Conservation (phyloP, 2,329 filamentous ascomycete species). For the Albifimbria verrucaria region DNA sequence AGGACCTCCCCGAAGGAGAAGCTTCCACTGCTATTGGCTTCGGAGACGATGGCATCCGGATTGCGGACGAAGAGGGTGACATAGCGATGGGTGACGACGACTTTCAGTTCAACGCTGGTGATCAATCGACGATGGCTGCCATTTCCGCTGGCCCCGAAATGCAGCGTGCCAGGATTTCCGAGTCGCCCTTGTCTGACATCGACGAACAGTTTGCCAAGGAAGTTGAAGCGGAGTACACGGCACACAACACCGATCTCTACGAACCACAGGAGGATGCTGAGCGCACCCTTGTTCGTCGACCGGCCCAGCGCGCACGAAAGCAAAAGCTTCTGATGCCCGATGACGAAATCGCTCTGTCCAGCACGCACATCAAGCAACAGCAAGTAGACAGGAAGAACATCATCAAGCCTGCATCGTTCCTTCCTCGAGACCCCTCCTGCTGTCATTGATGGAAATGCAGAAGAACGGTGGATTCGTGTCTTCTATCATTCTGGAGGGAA, state of each 20-base stretch:
- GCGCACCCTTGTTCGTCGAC: conserved; percentile 58
- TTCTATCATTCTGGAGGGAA: conserved; percentile 77
- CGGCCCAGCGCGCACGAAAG: conserved; percentile 70
- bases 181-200: conserved; percentile 68
- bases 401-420: conserved; percentile 74
- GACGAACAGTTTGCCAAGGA: conserved; percentile 60
- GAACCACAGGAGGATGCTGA: conserved; percentile 58
- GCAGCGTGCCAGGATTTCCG: conserved; percentile 60
- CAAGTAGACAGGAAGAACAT: conserved; percentile 85
- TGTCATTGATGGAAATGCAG: conserved; percentile 89
- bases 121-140: conserved; percentile 55
- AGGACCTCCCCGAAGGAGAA: conserved; percentile 55
- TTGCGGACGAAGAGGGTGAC: conserved; percentile 63
- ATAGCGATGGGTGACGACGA: conserved; percentile 60
- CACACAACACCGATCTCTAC: conserved; percentile 56
- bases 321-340: conserved; percentile 83
- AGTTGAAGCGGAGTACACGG: conserved; percentile 55
- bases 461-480: conserved; percentile 87
- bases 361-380: conserved; percentile 76
- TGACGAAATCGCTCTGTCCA: conserved; percentile 72
- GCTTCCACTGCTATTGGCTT: conserved; percentile 52
- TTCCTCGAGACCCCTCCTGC: conserved; percentile 84
- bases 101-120: conserved; percentile 60
- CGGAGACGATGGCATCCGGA: conserved; percentile 52
- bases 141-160: conserved; percentile 44